phyloP scores from a whole-genome alignment of 1,139 yeast genomes.

The Arxiozyma slooffiae region DNA sequence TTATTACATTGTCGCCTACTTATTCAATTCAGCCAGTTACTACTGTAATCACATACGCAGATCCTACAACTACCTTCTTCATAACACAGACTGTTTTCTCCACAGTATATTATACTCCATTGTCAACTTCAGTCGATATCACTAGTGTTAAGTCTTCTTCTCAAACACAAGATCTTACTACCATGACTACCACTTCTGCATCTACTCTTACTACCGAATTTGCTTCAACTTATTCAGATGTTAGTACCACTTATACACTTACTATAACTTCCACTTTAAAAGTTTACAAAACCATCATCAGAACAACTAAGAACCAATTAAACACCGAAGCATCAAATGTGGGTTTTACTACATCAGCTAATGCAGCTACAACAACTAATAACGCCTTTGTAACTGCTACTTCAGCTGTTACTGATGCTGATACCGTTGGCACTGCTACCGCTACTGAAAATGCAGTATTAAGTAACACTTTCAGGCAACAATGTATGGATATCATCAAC shows the following conservation, averaged over 20 bases:
- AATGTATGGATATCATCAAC: background rate
- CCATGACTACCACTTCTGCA: background rate
- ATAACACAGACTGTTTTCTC: constrained; percentile 18
- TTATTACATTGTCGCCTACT: constrained; percentile 19
- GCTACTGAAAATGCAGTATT: too few relatives aligned
- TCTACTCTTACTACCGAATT: background rate
- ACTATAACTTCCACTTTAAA: constrained; percentile 16
- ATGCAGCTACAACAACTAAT: too few relatives aligned
- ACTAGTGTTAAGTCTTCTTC: background rate
- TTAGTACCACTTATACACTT: constrained; percentile 3
- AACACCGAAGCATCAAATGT: background rate
- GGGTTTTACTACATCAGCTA: background rate
- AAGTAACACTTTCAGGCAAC: background rate
- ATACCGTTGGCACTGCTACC: too few relatives aligned
- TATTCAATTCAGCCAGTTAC: constrained; percentile 11
- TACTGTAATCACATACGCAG: constrained; percentile 12
- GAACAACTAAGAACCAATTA: constrained; percentile 2
- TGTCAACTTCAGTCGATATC: background rate
- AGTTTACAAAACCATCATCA: constrained; percentile 11
- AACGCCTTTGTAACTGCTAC: background rate
- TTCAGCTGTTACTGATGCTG: background rate
- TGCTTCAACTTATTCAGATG: background rate
- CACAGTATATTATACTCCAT: constrained; percentile 10
- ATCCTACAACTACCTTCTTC: constrained; percentile 17
- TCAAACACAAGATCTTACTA: background rate